These are phyloP conservation scores for Fusarium foetens DNA, from an alignment of 2,329 filamentous ascomycete species.

Conservation along the genomic window DNA sequence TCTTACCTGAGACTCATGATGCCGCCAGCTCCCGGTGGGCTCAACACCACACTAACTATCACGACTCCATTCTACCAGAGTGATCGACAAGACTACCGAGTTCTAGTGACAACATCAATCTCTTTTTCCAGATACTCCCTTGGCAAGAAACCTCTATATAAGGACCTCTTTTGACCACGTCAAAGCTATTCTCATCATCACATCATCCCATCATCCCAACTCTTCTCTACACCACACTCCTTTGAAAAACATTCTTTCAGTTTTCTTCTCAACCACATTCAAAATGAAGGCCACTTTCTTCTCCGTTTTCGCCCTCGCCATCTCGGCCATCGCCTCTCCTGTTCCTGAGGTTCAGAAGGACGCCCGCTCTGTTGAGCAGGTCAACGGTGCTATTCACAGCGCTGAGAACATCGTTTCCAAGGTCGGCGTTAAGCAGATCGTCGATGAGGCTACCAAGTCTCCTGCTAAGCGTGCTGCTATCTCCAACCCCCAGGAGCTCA, in stretches of 20 bases:
- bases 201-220: constrained; percentile 19
- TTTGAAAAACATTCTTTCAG: not conserved
- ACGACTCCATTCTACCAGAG: constrained; percentile 6
- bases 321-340: constrained; percentile 38
- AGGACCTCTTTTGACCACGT: not conserved
- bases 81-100: constrained; percentile 20
- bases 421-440: constrained; percentile 7
- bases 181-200: not conserved
- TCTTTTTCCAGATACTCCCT: not conserved
- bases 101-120: not conserved
- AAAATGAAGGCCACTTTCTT: constrained; percentile 44
- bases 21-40: not conserved
- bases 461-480: constrained; percentile 5
- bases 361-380: constrained; percentile 7
- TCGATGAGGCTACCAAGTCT: not conserved
- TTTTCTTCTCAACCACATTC: not conserved
- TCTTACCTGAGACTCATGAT: not conserved
- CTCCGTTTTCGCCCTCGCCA: constrained; percentile 38
- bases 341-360: constrained; percentile 6
- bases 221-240: not conserved
- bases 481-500: constrained; percentile 1
- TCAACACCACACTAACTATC: constrained; percentile 8
- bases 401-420: not conserved
- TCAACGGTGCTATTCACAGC: not conserved
- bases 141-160: not conserved